Base-by-base conservation (phyloP, 495 filamentous ascomycete genomes). In the Daldinia vernicosa region DNA sequence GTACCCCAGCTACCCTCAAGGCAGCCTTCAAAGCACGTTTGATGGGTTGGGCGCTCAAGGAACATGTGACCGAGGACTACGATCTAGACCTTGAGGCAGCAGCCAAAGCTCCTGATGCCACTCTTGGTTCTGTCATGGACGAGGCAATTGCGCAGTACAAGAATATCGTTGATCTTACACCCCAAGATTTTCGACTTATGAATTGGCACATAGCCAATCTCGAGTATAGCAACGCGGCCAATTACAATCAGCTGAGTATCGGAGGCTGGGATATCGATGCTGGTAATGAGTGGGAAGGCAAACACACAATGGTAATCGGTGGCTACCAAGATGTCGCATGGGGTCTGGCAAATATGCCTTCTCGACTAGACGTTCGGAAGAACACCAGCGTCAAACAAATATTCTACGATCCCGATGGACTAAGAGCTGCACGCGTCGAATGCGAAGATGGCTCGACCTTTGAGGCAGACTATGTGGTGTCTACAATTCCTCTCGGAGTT, bases 191-290 rank as follows among this genome's bases (percentile, higher is more conserved):
- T 80, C 86, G 95, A 52, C 84, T 98, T 33, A 85, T 98, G 71
- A 99, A 98, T 75, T 99, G 95, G 95, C 96, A 99, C 80, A 90
- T 97, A 77, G 95, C 96, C 65, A 99, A 99, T 74, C 84, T 98
- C 30, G 95, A 99, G 76, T 99, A 99, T 75, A 94, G 95, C 52
- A 98, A 98, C 75, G 96, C 95, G 0, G 89, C 87, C 5, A 97
- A 94, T 75, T 89, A 96, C 59, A 87, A 90, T 63, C 89, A 91
- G 60, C 86, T 98, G 17, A 98, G 95, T 79, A 87, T 99, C 3
- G 90, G 90, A 8, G 91, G 93, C 1, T 98, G 95, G 93, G 95
- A 99, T 79, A 91, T 98, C 75, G 95, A 98, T 75, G 92, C 93
- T 50, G 95, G 96, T 1, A 98, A 99, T 77, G 95, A 99, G 72